Conservation (phyloP, 2,329 filamentous ascomycete genomes). For the Cladorrhinum sp. region DNA sequence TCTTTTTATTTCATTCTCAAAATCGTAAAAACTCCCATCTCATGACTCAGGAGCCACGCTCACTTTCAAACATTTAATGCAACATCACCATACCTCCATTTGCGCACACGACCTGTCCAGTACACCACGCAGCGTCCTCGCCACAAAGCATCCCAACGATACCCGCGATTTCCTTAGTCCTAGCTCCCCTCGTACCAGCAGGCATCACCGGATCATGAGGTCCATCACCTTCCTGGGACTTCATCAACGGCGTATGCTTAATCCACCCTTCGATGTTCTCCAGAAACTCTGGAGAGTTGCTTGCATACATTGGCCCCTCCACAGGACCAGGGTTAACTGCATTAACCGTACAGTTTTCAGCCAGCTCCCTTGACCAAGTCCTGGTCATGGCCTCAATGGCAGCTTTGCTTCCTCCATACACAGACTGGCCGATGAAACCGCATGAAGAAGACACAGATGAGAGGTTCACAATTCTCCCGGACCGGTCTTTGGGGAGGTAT, state of each 20-base stretch:
- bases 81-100: slow-evolving; percentile 67
- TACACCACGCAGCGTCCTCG: slow-evolving; percentile 71
- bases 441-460: slow-evolving; percentile 53
- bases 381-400: slow-evolving; percentile 59
- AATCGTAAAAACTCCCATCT: neutral
- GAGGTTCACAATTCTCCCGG: slow-evolving; percentile 54
- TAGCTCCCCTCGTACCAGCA: slow-evolving; percentile 58
- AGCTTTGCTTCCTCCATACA: slow-evolving; percentile 58
- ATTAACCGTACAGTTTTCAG: slow-evolving; percentile 53
- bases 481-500: slow-evolving; percentile 67
- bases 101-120: slow-evolving; percentile 74
- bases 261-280: slow-evolving; percentile 42
- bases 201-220: slow-evolving; percentile 60
- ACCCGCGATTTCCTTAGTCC: slow-evolving; percentile 69
- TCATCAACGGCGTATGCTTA: slow-evolving; percentile 59
- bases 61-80: slow-evolving; percentile 24
- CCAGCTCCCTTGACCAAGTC: slow-evolving; percentile 56
- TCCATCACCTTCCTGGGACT: slow-evolving; percentile 57
- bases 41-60: neutral
- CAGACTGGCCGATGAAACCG: slow-evolving; percentile 53
- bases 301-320: slow-evolving; percentile 50
- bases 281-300: slow-evolving; percentile 42
- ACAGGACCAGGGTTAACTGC: slow-evolving; percentile 57
- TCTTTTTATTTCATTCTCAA: neutral
- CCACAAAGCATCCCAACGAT: slow-evolving; percentile 74